Evolutionary conservation across 306 rosid genomes (phyloP).

Genomic region (Datisca glomerata): DNA sequence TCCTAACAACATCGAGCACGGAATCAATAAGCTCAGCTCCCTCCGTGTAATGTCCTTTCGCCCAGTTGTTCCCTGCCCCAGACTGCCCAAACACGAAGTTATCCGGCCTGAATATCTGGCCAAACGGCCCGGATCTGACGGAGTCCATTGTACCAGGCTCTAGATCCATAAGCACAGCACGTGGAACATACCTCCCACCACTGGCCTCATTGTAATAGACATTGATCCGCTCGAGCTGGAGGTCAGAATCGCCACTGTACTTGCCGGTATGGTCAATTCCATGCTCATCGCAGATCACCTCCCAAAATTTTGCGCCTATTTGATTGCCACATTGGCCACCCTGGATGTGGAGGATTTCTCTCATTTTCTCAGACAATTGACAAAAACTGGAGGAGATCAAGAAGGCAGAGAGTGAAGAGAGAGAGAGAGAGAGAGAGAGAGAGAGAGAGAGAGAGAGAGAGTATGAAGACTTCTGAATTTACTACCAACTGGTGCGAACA

Average conservation of each 20-base stretch:
- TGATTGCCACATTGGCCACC: slow-evolving; percentile 49
- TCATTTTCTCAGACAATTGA: slow-evolving; percentile 18
- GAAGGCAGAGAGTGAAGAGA: background rate
- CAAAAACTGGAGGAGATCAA: slow-evolving; percentile 1
- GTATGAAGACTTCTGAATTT: background rate
- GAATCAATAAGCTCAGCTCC: slow-evolving; percentile 47
- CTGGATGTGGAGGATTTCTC: slow-evolving; percentile 44
- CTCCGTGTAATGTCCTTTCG: slow-evolving; percentile 38
- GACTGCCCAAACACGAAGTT: slow-evolving; percentile 43
- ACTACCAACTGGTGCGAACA: background rate
- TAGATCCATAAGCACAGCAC: slow-evolving; percentile 44
- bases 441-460: background rate
- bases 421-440: background rate
- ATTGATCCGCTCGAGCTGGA: slow-evolving; percentile 37
- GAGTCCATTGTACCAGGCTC: slow-evolving; percentile 50
- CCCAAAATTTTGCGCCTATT: slow-evolving; percentile 50
- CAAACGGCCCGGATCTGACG: slow-evolving; percentile 34
- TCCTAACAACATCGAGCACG: slow-evolving; percentile 38
- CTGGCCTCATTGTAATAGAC: slow-evolving; percentile 42
- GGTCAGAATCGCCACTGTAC: slow-evolving; percentile 31
- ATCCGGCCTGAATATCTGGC: slow-evolving; percentile 38
- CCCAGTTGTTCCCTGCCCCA: slow-evolving; percentile 47
- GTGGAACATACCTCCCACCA: slow-evolving; percentile 38
- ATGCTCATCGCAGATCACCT: slow-evolving; percentile 43
- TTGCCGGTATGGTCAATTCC: slow-evolving; percentile 32